A percentile compares a stretch with the other conserved stretches of the same genome.
phyloP scores from a whole-genome alignment of 306 rosid species.

The Vicia sativa region DNA sequence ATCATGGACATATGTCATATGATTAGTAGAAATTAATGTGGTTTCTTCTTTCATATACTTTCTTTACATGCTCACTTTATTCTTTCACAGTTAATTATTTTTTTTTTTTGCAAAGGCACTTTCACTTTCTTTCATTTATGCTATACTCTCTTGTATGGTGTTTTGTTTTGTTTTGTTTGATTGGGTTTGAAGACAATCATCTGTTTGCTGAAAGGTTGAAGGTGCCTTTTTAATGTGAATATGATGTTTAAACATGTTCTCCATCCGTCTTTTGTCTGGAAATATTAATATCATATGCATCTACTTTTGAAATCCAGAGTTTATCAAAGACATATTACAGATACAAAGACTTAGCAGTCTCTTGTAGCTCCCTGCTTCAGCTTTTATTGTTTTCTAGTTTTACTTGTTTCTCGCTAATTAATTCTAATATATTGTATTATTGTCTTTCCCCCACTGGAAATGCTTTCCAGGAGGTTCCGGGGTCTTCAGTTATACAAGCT shows the following conservation, averaged over 20 bases:
- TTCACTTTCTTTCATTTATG: constrained; percentile 25
- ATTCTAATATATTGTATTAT: constrained; percentile 19
- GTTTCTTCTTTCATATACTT: constrained; percentile 3
- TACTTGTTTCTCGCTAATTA: background rate
- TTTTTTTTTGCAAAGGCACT: background rate
- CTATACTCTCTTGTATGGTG: constrained; percentile 16
- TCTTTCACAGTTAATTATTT: background rate
- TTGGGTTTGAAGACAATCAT: constrained; percentile 18
- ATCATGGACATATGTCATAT: constrained; percentile 27
- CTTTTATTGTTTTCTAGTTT: constrained; percentile 17
- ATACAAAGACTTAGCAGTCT: constrained; percentile 1
- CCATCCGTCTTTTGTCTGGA: background rate
- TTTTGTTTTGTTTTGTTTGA: constrained; percentile 31
- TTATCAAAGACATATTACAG: constrained; percentile 21
- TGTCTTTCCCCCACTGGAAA: constrained; percentile 28
- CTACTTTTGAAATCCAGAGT: constrained; percentile 8
- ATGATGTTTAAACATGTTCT: constrained; percentile 30
- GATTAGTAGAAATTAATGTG: constrained; percentile 31
- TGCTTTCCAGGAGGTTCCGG: constrained; percentile 77
- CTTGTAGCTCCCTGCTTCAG: constrained; percentile 28
- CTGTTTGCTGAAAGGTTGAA: constrained; percentile 12
- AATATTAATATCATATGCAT: constrained; percentile 2
- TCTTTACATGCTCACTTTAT: constrained; percentile 20
- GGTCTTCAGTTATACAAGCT: constrained; percentile 70
- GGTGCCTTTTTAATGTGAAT: constrained; percentile 31